A percentile compares a stretch with the other conserved stretches of the same genome.
Evolutionary conservation across 2,329 filamentous ascomycete species (phyloP).

Genomic region (Cladosporium sp.): DNA sequence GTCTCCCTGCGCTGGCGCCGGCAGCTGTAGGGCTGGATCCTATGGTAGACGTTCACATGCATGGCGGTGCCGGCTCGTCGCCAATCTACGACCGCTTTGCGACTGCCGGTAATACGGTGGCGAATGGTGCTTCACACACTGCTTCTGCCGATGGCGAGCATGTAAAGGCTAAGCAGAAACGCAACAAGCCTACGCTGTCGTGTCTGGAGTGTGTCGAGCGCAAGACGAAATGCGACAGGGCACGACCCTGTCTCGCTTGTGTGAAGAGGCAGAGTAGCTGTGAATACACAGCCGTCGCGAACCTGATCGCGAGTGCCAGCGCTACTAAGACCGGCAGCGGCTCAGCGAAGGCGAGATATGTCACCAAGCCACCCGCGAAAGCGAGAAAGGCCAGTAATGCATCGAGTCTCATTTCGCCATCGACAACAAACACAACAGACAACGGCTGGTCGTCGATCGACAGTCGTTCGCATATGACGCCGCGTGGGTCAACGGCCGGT

Average conservation of each 20-base stretch:
- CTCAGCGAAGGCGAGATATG: constrained; percentile 33
- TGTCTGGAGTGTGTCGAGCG: constrained; percentile 79
- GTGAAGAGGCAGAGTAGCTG: constrained; percentile 77
- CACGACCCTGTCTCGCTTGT: constrained; percentile 62
- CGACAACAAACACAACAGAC: constrained; percentile 31
- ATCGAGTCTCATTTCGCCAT: constrained; percentile 31
- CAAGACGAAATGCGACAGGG: constrained; percentile 83
- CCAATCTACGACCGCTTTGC: neutral
- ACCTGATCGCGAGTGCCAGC: constrained; percentile 59
- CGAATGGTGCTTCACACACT: neutral
- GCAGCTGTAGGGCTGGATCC: constrained; percentile 11
- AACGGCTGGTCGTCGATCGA: constrained; percentile 35
- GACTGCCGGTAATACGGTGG: neutral
- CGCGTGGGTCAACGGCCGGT: constrained; percentile 20
- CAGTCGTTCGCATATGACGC: constrained; percentile 25
- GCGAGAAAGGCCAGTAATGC: constrained; percentile 35
- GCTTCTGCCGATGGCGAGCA: neutral
- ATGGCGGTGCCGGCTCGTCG: neutral
- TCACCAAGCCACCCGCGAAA: constrained; percentile 40
- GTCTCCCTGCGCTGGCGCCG: constrained; percentile 16
- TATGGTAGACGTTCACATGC: neutral
- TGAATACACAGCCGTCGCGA: constrained; percentile 74
- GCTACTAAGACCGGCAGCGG: constrained; percentile 46
- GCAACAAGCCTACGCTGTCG: constrained; percentile 80
- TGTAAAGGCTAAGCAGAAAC: constrained; percentile 64